A percentile compares a stretch with the other conserved stretches of the same genome.
These are phyloP conservation scores for Plasmodium coatneyi DNA, from an alignment of 169 alveolate genomes.

Conservation along the genomic window DNA sequence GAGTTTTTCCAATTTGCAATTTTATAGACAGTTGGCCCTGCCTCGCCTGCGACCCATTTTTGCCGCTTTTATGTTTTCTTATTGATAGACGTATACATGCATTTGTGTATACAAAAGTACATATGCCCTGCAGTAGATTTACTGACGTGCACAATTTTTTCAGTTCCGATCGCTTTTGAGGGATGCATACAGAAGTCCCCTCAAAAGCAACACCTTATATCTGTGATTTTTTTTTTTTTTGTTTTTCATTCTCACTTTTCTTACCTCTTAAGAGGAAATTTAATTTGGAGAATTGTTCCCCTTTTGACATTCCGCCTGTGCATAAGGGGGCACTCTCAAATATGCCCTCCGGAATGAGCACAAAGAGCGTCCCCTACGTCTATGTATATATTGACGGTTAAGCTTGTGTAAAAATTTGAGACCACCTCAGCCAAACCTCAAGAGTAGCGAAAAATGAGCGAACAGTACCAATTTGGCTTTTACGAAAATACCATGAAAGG, in stretches of 20 bases:
- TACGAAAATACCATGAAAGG: constrained; percentile 17
- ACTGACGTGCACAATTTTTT: neutral
- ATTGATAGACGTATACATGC: neutral
- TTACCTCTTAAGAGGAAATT: neutral
- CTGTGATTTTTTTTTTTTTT: neutral
- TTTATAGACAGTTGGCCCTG: neutral
- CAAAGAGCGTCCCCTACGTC: neutral
- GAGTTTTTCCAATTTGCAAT: neutral
- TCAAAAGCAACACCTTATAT: neutral
- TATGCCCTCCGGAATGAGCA: neutral
- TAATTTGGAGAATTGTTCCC: neutral
- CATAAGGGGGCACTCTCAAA: neutral
- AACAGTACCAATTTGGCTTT: constrained; percentile 22
- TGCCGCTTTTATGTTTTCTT: constrained; percentile 12
- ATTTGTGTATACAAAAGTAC: neutral
- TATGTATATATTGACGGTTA: neutral
- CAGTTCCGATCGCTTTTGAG: neutral
- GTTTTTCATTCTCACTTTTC: neutral
- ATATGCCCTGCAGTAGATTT: neutral
- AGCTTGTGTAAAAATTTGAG: neutral
- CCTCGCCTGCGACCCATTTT: neutral
- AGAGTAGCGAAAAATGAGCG: constrained; percentile 15
- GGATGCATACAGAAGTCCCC: neutral
- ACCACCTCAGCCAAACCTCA: neutral
- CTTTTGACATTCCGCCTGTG: neutral